Percentiles rank a stretch among this genome's conserved stretches.
These are phyloP conservation scores for Trypanosoma mega DNA, from an alignment of 208 protist species.

Conservation along the genomic window DNA sequence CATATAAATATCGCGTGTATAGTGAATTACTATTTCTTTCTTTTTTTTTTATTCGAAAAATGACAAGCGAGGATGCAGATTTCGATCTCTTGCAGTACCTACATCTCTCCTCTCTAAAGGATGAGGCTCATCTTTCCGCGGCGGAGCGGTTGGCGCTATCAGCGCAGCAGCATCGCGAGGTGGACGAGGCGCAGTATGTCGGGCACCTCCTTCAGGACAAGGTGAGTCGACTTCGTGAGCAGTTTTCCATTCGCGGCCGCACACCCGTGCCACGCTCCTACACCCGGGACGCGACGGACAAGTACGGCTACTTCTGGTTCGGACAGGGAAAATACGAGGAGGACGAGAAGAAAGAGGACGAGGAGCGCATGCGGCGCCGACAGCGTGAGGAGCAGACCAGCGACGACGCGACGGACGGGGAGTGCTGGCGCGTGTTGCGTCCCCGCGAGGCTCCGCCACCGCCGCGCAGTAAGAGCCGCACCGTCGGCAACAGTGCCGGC, in stretches of 20 bases:
- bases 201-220: conserved; percentile 13
- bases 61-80: neutral
- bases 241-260: conserved; percentile 14
- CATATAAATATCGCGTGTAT: no score
- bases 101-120: conserved; percentile 19
- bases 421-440: conserved; percentile 16
- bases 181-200: conserved; percentile 20
- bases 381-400: neutral
- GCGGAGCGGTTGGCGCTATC: conserved; percentile 4
- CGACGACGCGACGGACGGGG: neutral
- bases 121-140: conserved; percentile 7
- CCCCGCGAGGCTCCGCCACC: conserved; percentile 8
- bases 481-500: no score
- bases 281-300: conserved; percentile 6
- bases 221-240: conserved; percentile 13
- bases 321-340: conserved; percentile 20
- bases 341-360: neutral
- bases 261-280: conserved; percentile 11
- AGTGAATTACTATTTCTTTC: neutral
- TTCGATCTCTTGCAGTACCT: conserved; percentile 22
- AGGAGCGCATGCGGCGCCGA: neutral
- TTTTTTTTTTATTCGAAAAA: neutral
- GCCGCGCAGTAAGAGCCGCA: neutral
- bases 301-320: conserved; percentile 26
- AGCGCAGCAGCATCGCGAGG: conserved; percentile 1